Conservation (phyloP, 2,329 filamentous ascomycete species). For the Cordyceps farinosa region DNA sequence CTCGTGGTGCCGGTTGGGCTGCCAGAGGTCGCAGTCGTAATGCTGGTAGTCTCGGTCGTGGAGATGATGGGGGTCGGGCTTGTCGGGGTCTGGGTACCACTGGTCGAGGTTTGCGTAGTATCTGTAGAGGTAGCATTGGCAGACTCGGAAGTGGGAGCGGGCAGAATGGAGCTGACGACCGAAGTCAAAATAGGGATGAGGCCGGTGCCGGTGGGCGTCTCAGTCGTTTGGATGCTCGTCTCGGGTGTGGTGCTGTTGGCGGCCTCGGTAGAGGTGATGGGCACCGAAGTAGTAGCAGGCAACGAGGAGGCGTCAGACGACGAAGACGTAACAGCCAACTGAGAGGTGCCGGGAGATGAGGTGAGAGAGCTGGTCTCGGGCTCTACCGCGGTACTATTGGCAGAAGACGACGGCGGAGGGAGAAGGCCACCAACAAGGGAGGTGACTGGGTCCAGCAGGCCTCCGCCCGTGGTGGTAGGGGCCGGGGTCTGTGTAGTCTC, state of each 20-base stretch:
- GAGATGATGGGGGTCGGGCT: not conserved
- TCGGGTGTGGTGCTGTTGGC: conserved; percentile 6
- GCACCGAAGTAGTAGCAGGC: not conserved
- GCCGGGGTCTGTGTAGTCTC: not conserved
- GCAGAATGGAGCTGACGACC: conserved; percentile 1
- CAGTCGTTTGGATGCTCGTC: not conserved
- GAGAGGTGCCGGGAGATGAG: not conserved
- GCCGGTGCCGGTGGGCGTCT: not conserved
- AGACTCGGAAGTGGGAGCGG: not conserved
- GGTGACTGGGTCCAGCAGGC: conserved; percentile 25
- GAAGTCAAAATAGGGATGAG: conserved; percentile 17
- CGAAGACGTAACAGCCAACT: not conserved
- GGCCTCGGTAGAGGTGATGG: conserved; percentile 1
- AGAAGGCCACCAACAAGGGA: conserved; percentile 23
- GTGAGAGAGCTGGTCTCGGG: not conserved
- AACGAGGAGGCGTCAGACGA: not conserved
- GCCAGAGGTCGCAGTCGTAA: conserved; percentile 16
- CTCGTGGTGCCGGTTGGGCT: conserved; percentile 19
- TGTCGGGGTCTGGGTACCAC: not conserved
- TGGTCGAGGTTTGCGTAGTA: not conserved
- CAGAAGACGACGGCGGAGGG: conserved; percentile 19
- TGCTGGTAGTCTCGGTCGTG: not conserved
- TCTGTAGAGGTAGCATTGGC: conserved; percentile 1
- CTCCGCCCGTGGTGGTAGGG: conserved; percentile 13
- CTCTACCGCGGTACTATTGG: conserved; percentile 1